phyloP scores from a whole-genome alignment of 2,329 filamentous ascomycete genomes.

The Periconia macrospinosa region DNA sequence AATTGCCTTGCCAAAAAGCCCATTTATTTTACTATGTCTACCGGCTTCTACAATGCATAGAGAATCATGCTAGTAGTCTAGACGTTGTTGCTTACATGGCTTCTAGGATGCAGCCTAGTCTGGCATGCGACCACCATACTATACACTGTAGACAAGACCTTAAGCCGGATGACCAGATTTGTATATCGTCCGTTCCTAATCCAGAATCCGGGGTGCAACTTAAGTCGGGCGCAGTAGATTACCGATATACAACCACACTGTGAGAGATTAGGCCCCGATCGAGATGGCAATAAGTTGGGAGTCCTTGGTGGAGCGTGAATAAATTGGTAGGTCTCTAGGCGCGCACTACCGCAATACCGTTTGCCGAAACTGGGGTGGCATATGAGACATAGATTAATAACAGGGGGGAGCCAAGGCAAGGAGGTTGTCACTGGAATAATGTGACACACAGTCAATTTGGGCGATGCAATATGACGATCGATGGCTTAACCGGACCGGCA shows the following conservation, averaged over 20 bases:
- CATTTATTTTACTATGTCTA: no score
- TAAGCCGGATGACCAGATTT: neutral
- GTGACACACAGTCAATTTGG: neutral
- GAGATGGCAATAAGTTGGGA: neutral
- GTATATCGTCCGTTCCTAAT: neutral
- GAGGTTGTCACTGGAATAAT: neutral
- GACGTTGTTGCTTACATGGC: no score
- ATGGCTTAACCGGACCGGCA: constrained; percentile 7
- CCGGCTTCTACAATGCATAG: no score
- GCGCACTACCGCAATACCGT: neutral
- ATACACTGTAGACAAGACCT: no score
- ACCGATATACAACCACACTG: neutral
- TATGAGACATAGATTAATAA: neutral
- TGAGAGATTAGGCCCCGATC: neutral
- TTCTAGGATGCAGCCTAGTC: no score
- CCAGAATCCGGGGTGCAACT: neutral
- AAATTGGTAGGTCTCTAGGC: neutral
- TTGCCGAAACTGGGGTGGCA: neutral
- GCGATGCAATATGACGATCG: constrained; percentile 9
- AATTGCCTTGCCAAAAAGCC: no score
- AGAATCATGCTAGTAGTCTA: no score
- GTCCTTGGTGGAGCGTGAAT: neutral
- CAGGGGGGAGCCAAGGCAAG: neutral
- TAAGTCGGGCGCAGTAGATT: neutral
- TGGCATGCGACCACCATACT: no score